These are phyloP conservation scores for Nicotiana undulata DNA, from an alignment of 257 asterid genomes.

Conservation along the genomic window DNA sequence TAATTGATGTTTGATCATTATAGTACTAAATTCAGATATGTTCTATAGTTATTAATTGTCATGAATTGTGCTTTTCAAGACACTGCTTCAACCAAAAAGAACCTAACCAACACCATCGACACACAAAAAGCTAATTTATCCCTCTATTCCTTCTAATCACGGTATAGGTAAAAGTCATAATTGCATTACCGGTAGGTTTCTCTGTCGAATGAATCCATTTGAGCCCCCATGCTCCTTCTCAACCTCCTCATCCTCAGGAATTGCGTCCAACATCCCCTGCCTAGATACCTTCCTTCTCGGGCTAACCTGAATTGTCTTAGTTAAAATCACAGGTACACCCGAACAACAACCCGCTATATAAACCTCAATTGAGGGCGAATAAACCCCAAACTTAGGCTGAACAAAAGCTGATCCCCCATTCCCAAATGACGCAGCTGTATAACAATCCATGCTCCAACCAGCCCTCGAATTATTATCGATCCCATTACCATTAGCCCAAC, in stretches of 20 bases:
- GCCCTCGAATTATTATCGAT: constrained; percentile 37
- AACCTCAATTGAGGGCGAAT: constrained; percentile 64
- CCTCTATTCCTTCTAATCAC: background rate
- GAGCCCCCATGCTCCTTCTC: constrained; percentile 34
- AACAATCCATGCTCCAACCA: constrained; percentile 86
- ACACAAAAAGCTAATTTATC: background rate
- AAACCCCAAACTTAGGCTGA: constrained; percentile 39
- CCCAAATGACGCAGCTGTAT: constrained; percentile 32
- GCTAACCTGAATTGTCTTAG: constrained; percentile 46
- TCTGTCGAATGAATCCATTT: constrained; percentile 46
- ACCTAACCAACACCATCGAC: background rate
- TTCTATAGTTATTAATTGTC: too few species aligned
- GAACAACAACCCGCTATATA: constrained; percentile 79
- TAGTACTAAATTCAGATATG: too few species aligned
- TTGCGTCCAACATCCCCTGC: constrained; percentile 59
- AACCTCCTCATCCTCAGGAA: constrained; percentile 69
- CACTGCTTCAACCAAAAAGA: background rate
- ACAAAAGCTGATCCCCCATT: constrained; percentile 42
- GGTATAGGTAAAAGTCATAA: background rate
- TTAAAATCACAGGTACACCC: constrained; percentile 55
- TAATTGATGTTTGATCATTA: too few species aligned
- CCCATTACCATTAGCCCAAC: constrained; percentile 46
- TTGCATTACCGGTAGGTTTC: constrained; percentile 47
- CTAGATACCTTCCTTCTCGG: constrained; percentile 52
- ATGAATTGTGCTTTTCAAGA: too few species aligned